Base-by-base conservation (phyloP, 2,329 filamentous ascomycete genomes). In the Paraphoma chrysanthemicola region DNA sequence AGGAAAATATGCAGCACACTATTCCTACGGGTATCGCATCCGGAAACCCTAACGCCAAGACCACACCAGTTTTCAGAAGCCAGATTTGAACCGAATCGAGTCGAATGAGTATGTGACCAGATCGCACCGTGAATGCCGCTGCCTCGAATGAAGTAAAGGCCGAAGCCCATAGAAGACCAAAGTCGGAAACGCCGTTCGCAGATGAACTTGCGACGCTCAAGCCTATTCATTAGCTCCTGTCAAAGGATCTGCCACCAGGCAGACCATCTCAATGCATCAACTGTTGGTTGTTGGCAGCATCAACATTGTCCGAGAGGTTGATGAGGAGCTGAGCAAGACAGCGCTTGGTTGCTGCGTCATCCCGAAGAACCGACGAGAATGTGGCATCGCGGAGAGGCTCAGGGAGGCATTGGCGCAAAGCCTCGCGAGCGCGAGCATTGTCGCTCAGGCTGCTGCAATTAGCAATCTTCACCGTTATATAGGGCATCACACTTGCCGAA, bases 341-440 rank as follows among this genome's bases (percentile, higher is more conserved):
- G 56, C 95, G 90, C 82, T 99, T 99, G 0, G 95, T 99, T 1
- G 95, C 95, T 12, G 95, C 95, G 73, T 99, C 95, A 72, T 99
- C 95, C 56, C 95, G 91, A 33, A 99, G 88, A 44, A 99, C 95
- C 0, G 93, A 94, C 8, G 93, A 96, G 77, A 99, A 99, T 1
- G 95, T 99, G 7, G 94, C 93, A 76, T 99, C 95, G 46, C 95
- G 90, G n/a, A 99, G 88, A n/a, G 95, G 95, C 72, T 99, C 95
- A 0, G 95, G 95, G 11, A 99, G 89, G 73, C 95, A 99, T 78
- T 99, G 95, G 42, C 95, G 88, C 18, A 99, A 86, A 44, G 95
- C 95, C 77, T 99, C 95, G 31, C 95, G 90, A 54, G 95, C 95
- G 58, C 95, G 90, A 58, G 94, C 94, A 72, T 99, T 99, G 75